These are phyloP conservation scores for Neurospora sp. DNA, from an alignment of 495 filamentous ascomycete species.

Conservation along the genomic window DNA sequence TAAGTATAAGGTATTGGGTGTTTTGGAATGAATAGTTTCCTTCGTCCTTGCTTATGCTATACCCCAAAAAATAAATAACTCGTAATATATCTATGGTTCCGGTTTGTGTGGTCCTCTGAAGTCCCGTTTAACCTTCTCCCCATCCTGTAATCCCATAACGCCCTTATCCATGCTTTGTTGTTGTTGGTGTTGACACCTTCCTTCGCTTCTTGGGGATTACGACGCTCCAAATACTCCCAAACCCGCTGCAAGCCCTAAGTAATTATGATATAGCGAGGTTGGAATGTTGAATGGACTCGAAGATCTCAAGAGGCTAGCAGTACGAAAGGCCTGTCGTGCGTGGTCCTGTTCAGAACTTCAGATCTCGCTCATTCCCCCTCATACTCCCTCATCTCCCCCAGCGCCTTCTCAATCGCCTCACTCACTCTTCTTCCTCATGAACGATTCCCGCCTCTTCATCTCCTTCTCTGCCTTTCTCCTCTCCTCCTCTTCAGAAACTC, in stretches of 20 bases:
- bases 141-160: background rate
- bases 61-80: background rate
- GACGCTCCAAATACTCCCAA: background rate
- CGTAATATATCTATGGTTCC: background rate
- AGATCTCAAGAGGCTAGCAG: background rate
- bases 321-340: background rate
- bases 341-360: background rate
- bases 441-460: background rate
- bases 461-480: background rate
- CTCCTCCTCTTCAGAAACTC: background rate
- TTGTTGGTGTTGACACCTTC: background rate
- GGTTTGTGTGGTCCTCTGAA: background rate
- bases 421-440: background rate
- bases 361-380: background rate
- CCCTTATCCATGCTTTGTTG: background rate
- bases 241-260: background rate
- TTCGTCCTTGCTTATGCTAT: background rate
- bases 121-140: background rate
- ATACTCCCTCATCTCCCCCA: background rate
- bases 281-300: background rate
- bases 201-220: background rate
- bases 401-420: background rate
- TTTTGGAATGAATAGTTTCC: background rate
- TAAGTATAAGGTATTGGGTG: too few relatives aligned
- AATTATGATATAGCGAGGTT: background rate